Conservation (phyloP, 192 early-diverging fungal species). For the Coemansia nantahalensis region DNA sequence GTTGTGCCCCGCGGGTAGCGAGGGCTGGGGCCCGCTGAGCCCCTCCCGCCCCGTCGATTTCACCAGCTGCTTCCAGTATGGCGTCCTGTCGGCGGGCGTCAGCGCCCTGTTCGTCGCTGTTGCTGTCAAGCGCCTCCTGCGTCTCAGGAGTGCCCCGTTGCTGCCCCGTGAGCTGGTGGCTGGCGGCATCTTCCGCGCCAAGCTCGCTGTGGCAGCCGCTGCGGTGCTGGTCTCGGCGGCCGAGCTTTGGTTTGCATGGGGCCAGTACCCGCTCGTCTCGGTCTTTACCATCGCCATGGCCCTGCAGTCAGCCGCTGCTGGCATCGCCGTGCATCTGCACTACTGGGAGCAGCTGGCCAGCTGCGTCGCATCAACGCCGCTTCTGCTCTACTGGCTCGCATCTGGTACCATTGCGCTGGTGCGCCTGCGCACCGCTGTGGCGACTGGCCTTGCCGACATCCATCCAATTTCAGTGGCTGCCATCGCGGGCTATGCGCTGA, state of each 20-base stretch:
- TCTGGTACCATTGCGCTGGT: constrained; percentile 21
- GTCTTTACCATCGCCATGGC: constrained; percentile 26
- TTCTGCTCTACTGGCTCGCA: constrained; percentile 52
- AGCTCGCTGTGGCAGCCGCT: constrained; percentile 12
- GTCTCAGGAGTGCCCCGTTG: neutral
- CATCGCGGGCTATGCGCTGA: constrained; percentile 10
- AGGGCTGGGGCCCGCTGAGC: constrained; percentile 54
- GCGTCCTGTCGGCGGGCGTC: constrained; percentile 15
- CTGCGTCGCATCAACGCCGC: constrained; percentile 30
- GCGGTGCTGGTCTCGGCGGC: constrained; percentile 24
- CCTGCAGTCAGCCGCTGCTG: constrained; percentile 26
- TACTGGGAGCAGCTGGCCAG: constrained; percentile 31
- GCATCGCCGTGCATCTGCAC: constrained; percentile 30
- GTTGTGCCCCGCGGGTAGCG: constrained; percentile 26
- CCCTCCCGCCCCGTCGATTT: constrained; percentile 43
- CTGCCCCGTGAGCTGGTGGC: constrained; percentile 17
- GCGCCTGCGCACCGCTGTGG: constrained; percentile 32
- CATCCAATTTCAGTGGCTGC: constrained; percentile 9
- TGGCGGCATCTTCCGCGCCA: constrained; percentile 17
- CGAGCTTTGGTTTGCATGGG: constrained; percentile 11
- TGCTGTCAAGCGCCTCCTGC: constrained; percentile 12
- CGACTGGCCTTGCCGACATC: constrained; percentile 5
- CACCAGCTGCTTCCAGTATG: constrained; percentile 46
- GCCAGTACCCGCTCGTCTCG: constrained; percentile 1
- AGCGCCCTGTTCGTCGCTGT: constrained; percentile 21